Percentiles rank a stretch among this genome's conserved stretches.
These are phyloP conservation scores for Fusarium sp. DNA, from an alignment of 2,329 filamentous ascomycete species.

Conservation along the genomic window DNA sequence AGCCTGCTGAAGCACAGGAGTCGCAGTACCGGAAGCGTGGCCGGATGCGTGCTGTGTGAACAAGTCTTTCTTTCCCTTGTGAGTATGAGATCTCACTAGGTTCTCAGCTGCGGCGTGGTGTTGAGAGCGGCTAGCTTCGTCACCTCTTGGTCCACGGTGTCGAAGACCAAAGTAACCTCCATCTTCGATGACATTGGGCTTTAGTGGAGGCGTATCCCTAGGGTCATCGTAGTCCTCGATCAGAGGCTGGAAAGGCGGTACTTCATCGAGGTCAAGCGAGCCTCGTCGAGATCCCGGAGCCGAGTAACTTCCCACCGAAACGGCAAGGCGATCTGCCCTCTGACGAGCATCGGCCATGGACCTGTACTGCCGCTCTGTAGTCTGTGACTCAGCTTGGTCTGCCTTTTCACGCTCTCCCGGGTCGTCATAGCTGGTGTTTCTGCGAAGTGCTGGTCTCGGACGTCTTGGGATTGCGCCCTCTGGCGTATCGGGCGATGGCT, in stretches of 20 bases:
- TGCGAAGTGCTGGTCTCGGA: slow-evolving; percentile 54
- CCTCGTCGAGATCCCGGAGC: slow-evolving; percentile 52
- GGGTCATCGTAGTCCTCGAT: slow-evolving; percentile 45
- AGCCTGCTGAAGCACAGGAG: slow-evolving; percentile 59
- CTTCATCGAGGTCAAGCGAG: slow-evolving; percentile 47
- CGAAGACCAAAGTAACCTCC: slow-evolving; percentile 41
- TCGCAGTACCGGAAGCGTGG: slow-evolving; percentile 51
- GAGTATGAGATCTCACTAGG: slow-evolving; percentile 51
- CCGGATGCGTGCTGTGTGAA: slow-evolving; percentile 46
- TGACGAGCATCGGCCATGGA: slow-evolving; percentile 56
- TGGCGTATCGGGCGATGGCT: slow-evolving; percentile 24
- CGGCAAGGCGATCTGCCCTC: slow-evolving; percentile 54
- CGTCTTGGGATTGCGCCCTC: slow-evolving; percentile 36
- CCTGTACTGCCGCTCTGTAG: slow-evolving; percentile 52
- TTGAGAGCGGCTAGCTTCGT: slow-evolving; percentile 35
- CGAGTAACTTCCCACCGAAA: slow-evolving; percentile 54
- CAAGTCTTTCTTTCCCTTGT: slow-evolving; percentile 47
- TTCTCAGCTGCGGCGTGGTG: slow-evolving; percentile 50
- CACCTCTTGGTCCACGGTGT: slow-evolving; percentile 32
- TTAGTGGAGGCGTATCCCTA: slow-evolving; percentile 40
- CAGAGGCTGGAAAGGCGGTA: slow-evolving; percentile 49
- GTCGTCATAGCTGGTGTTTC: slow-evolving; percentile 57
- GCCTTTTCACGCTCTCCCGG: slow-evolving; percentile 55
- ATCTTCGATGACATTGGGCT: slow-evolving; percentile 27
- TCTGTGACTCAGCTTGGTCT: slow-evolving; percentile 53